These are phyloP conservation scores for Urochloa ruziziensis DNA, from an alignment of 176 grass and related monocot genomes.

Conservation along the genomic window DNA sequence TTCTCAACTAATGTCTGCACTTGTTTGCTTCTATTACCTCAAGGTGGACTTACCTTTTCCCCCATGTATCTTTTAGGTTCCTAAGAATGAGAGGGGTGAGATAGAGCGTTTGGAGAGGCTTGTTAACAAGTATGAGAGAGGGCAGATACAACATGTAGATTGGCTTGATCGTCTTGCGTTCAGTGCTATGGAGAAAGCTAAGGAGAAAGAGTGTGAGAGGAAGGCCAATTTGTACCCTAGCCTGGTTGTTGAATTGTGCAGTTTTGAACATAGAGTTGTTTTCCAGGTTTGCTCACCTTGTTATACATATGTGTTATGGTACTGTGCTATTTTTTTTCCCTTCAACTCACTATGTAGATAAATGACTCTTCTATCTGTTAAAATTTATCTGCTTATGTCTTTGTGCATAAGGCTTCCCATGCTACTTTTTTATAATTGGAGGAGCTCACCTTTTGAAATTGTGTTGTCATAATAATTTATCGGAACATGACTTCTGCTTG, in stretches of 20 bases:
- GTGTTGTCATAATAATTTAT: no score
- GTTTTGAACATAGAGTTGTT: slow-evolving; percentile 65
- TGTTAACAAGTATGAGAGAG: slow-evolving; percentile 93
- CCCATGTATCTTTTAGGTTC: slow-evolving; percentile 45
- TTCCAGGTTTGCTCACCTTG: slow-evolving; percentile 83
- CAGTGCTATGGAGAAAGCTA: slow-evolving; percentile 59
- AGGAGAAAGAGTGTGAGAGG: slow-evolving; percentile 55
- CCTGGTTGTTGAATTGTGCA: slow-evolving; percentile 71
- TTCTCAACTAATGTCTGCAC: not conserved
- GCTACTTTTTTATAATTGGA: no score
- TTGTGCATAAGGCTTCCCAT: no score
- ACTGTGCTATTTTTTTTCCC: no score
- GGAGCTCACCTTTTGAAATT: no score
- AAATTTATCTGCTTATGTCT: no score
- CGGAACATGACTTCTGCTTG: no score
- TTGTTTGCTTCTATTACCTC: not conserved
- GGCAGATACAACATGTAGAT: slow-evolving; percentile 83
- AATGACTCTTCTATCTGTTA: no score
- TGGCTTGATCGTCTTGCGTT: slow-evolving; percentile 84
- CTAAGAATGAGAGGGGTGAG: slow-evolving; percentile 78
- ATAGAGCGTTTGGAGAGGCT: slow-evolving; percentile 86
- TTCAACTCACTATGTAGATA: no score
- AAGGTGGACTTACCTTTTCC: not conserved
- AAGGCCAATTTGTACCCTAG: slow-evolving; percentile 59
- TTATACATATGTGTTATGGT: no score